Evolutionary conservation across 768 basidiomycete genomes (phyloP), one percentile per base, ranked within the genome.

Genomic region (Phylloporus arenicola): DNA sequence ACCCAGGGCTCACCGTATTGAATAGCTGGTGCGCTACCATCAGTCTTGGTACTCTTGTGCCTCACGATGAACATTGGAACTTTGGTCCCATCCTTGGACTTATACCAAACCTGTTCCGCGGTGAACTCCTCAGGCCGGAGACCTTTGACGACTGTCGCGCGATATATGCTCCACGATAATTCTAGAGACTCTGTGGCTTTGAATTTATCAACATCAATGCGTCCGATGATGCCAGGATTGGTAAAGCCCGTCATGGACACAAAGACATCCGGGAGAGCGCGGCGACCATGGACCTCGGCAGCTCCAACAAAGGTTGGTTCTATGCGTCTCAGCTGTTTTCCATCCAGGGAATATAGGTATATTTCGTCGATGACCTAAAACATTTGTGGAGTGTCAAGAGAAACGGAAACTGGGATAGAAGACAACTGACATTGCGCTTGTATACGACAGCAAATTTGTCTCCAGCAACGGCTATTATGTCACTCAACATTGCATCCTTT

Each of bases 1-100:
- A 31, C 12, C 11, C 1, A 5, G 31, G 24, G 51, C 70, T 57
- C 50, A 83, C 86, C 88, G 51, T 88, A 92, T 63, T 89, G 86
- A 27, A 90, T 71, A 0, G 79, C 84, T 14, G 89, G 80, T 1
- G 88, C 87, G 0, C 82, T 84, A 14, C 88, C 88, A 53, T 91
- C 85, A 37, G 80, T 73, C 52, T 75, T 70, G 3, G 84, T 87
- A 33, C 73, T 76, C 64, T 84, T 84, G 62, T 86, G 87, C 42
- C 82, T 77, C 19, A 90, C 85, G 54, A 92, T 76, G 60, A 90
- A 92, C 89, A 92, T 91, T 2, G 90, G 90, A 31, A 92, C 72
- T 47, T 75, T 77, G 6, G 87, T 90, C 2, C 87, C 87, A 60
- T 92, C 90, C 64, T 84, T 86, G 67, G 82, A 83, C 17, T 73